phyloP scores from a whole-genome alignment of 2,329 filamentous ascomycete genomes.

The Trichoderma sp. region DNA sequence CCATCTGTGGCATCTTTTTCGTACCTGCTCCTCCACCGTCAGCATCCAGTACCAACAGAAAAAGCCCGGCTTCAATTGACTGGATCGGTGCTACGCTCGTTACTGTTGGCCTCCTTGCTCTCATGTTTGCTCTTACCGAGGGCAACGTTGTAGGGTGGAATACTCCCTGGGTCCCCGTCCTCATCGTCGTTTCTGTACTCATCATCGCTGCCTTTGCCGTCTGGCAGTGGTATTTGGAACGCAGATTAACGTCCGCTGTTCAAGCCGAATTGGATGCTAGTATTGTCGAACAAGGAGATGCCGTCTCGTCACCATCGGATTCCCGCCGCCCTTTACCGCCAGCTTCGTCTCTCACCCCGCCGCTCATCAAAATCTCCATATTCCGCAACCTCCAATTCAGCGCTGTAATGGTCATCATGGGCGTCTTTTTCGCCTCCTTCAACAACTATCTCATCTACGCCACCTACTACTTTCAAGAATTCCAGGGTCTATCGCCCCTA shows the following conservation, averaged over 20 bases:
- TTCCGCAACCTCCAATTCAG: constrained; percentile 60
- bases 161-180: constrained; percentile 57
- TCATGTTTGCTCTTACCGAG: constrained; percentile 66
- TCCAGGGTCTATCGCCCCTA: constrained; percentile 58
- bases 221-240: constrained; percentile 54
- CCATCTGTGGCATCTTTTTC: constrained; percentile 55
- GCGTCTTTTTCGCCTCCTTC: constrained; percentile 64
- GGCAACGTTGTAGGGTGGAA: constrained; percentile 68
- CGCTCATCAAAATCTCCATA: constrained; percentile 65
- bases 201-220: constrained; percentile 55
- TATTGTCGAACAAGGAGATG: background rate
- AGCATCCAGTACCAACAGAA: constrained; percentile 24
- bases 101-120: constrained; percentile 58
- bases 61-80: constrained; percentile 48
- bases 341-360: constrained; percentile 32
- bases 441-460: constrained; percentile 66
- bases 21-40: constrained; percentile 51
- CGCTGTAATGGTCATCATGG: constrained; percentile 63
- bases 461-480: constrained; percentile 70
- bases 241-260: constrained; percentile 3
- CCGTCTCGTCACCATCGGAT: background rate
- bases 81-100: constrained; percentile 65
- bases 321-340: constrained; percentile 26
- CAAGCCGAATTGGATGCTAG: background rate
- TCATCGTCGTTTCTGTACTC: constrained; percentile 57